A percentile compares a stretch with the other conserved stretches of the same genome.
Evolutionary conservation across 2,329 filamentous ascomycete species (phyloP).

Genomic region (Cytospora chrysosperma): DNA sequence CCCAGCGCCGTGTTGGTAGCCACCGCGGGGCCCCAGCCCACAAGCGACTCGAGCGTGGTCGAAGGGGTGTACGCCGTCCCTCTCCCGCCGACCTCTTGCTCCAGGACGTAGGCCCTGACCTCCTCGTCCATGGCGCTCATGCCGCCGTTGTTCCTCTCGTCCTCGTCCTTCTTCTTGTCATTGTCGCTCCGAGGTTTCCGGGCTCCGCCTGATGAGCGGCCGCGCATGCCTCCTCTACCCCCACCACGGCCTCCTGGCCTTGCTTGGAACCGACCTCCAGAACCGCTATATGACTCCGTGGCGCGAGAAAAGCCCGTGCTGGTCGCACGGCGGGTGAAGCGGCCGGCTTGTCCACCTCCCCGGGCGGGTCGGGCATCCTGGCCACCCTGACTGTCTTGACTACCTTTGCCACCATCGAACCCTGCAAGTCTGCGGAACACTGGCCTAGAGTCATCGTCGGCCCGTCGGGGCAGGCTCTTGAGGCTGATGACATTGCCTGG

Average conservation of each 20-base stretch:
- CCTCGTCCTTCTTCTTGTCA: constrained; percentile 13
- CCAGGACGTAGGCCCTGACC: constrained; percentile 30
- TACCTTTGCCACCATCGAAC: not conserved
- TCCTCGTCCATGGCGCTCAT: constrained; percentile 27
- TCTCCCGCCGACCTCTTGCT: constrained; percentile 30
- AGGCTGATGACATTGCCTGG: constrained; percentile 20
- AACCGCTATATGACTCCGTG: not conserved
- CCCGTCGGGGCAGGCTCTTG: constrained; percentile 15
- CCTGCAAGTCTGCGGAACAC: not conserved
- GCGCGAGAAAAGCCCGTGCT: not conserved
- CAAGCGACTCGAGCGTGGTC: constrained; percentile 35
- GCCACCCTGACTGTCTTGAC: not conserved
- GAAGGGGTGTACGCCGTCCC: constrained; percentile 35
- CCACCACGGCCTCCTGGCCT: not conserved
- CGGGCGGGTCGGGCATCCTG: no score
- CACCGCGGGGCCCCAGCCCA: constrained; percentile 40
- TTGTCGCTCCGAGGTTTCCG: not conserved
- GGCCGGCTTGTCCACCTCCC: not conserved
- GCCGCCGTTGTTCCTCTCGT: not conserved
- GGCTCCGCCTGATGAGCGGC: not conserved
- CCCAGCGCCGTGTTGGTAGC: constrained; percentile 34
- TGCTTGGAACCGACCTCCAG: not conserved
- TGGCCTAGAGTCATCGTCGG: not conserved
- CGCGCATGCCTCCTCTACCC: not conserved
- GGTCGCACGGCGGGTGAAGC: not conserved